Base-by-base conservation (phyloP, 2,329 filamentous ascomycete species). In the Ophiostoma angusticollis region DNA sequence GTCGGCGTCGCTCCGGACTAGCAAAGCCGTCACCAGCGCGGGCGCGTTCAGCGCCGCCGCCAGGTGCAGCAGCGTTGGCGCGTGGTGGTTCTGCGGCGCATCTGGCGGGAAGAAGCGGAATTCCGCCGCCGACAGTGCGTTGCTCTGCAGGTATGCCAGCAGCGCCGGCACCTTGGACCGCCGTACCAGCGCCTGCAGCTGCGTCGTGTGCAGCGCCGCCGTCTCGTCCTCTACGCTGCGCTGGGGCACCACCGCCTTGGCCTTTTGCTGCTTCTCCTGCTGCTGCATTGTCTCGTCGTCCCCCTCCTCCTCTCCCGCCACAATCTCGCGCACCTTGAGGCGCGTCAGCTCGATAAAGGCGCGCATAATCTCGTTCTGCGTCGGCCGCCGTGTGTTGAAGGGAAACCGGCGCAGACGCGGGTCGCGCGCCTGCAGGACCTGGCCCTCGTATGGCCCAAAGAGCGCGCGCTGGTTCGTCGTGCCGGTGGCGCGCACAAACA, bases 301-400 rank as follows among this genome's bases (percentile, higher is more conserved):
- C 16, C 19, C 19, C 23, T 36, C 4, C 59, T 48, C 57, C 55
- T 67, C 31, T 3, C 66, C 69, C 46, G 85, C 80, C 42, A 84
- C 72, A 21, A 96, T 72, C 45, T 83, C 80, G 35, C 75, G 77
- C 33, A 94, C 70, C 58, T 98, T 95, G 13, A 95, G 70, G 13
- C 91, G 70, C 0, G 91, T 98, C 23, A 98, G 70, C 61, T 98
- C 91, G 45, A 93, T 82, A 52, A 95, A 98, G 1, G 82, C 82
- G 28, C 89, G 76, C 81, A 96, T 91, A 0, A 98, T 75, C 58
- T 98, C 91, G 34, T 81, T 84, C 53, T 96, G 87, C 0, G 91
- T 98, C 1, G 91, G 85, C 41, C 91, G 71, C 11, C 86, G 74
- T 8, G 91, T 98, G 56, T 73, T 94, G 58, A 98, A 98, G 0